Evolutionary conservation across 1,284 basidiomycete species (phyloP).

Genomic region (Ceratorhiza oryzae-sativae): DNA sequence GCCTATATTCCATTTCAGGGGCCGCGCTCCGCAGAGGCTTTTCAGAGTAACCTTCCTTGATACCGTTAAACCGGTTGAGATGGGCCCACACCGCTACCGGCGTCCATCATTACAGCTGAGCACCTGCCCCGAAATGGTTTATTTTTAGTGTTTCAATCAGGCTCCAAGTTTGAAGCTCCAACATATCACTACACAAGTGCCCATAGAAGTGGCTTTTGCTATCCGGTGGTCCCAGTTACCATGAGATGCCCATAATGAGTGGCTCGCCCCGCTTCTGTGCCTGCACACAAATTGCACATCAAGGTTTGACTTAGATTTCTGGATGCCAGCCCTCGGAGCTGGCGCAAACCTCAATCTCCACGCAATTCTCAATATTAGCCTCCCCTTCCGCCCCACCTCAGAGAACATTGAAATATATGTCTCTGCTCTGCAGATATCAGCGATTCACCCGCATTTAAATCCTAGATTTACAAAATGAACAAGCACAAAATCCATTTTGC

Average conservation of each 20-base stretch:
- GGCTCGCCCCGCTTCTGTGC: no score
- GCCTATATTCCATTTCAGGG: slow-evolving; percentile 26
- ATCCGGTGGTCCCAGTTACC: not conserved
- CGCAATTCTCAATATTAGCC: no score
- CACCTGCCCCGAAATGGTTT: not conserved
- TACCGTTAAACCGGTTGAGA: slow-evolving; percentile 41
- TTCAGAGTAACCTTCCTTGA: slow-evolving; percentile 42
- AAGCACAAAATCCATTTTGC: no score
- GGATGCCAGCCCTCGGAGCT: no score
- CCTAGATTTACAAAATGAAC: no score
- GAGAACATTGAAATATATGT: no score
- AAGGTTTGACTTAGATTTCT: no score
- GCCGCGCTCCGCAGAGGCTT: slow-evolving; percentile 39
- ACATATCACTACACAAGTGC: slow-evolving; percentile 32
- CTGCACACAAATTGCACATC: no score
- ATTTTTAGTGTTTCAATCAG: slow-evolving; percentile 34
- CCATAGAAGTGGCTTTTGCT: not conserved
- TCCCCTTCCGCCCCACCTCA: no score
- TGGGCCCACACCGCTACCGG: slow-evolving; percentile 40
- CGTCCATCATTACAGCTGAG: not conserved
- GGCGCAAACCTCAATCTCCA: no score
- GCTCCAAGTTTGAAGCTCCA: slow-evolving; percentile 41
- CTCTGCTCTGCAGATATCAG: no score
- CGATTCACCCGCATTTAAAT: no score
- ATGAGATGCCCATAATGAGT: not conserved